These are phyloP conservation scores for Pulveroboletus sp. DNA, from an alignment of 768 basidiomycete species.

Conservation along the genomic window DNA sequence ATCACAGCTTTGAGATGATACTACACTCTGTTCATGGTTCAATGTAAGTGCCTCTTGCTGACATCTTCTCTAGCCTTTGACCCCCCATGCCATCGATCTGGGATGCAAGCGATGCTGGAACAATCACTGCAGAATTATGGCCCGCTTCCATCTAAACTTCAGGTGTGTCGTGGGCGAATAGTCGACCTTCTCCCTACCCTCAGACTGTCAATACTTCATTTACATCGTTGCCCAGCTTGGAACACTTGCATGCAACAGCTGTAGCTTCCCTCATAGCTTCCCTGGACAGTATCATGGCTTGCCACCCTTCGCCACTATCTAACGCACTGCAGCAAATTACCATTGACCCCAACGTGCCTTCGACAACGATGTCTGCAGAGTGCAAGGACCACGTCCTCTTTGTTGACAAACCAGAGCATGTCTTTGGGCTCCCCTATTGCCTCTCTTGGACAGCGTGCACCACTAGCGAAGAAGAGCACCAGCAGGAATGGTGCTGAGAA, in stretches of 20 bases:
- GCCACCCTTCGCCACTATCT: conserved; percentile 22
- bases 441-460: conserved; percentile 51
- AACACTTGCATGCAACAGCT: no score
- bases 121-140: conserved; percentile 70
- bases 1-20: conserved; percentile 63
- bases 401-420: conserved; percentile 30
- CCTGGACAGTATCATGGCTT: no score
- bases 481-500: no score
- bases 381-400: no score
- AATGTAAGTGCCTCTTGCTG: conserved; percentile 54
- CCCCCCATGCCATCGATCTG: no score
- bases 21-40: conserved; percentile 69
- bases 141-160: conserved; percentile 71
- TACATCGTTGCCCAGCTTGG: conserved; percentile 37
- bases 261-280: no score
- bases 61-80: no score
- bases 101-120: no score
- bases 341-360: no score
- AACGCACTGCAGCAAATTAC: conserved; percentile 41
- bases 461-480: no score
- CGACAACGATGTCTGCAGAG: no score
- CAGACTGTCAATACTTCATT: conserved; percentile 45
- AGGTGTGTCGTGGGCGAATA: conserved; percentile 64
- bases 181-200: conserved; percentile 75
- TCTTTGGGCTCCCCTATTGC: conserved; percentile 38